Conservation (phyloP, 78 protist genomes). For the Salpingoeca rosetta region DNA sequence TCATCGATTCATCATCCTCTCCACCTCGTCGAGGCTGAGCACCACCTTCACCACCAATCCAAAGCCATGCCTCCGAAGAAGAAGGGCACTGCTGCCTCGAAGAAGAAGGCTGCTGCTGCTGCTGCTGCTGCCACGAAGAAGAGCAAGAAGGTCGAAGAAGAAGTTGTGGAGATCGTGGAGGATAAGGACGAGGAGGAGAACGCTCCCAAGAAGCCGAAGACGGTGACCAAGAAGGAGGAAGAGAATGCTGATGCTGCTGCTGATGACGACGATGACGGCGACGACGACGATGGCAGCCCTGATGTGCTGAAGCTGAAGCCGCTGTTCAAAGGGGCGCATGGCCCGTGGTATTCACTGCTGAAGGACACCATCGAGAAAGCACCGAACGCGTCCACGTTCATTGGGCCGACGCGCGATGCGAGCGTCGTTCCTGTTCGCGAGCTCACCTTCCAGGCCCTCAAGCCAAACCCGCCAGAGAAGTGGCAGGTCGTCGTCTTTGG, state of each 20-base stretch:
- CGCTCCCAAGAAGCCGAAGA: background rate
- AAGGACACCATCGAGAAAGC: background rate
- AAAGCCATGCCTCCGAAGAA: no score
- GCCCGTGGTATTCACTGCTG: background rate
- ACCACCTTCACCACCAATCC: no score
- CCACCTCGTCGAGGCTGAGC: no score
- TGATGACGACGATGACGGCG: no score
- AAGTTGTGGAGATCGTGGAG: background rate
- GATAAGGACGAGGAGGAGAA: background rate
- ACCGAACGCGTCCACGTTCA: background rate
- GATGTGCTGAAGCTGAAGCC: background rate
- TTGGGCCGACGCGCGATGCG: background rate
- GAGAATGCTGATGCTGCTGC: background rate
- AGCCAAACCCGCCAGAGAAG: background rate
- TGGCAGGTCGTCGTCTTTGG: background rate
- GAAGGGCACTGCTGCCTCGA: no score
- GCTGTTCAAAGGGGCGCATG: background rate
- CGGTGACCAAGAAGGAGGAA: background rate
- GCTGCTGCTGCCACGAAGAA: no score
- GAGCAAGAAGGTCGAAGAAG: background rate
- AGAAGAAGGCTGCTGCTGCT: no score
- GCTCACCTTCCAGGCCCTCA: background rate
- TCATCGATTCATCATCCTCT: no score
- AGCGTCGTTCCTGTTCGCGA: background rate
- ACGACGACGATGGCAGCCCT: background rate